These are phyloP conservation scores for Solanum appendiculatum DNA, from an alignment of 257 asterid species.

Conservation along the genomic window DNA sequence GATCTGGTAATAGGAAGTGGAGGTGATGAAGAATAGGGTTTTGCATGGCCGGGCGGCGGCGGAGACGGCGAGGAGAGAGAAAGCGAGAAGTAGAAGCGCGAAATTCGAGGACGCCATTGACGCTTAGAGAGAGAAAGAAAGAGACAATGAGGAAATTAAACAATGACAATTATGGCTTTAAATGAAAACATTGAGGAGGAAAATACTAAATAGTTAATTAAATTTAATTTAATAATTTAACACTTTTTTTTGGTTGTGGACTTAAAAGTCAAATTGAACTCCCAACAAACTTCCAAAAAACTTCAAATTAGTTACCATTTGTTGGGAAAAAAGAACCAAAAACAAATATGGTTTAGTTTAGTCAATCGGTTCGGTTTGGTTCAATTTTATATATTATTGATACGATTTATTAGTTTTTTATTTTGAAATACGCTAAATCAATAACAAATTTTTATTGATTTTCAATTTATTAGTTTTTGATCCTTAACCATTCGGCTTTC, in stretches of 20 bases:
- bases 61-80: neutral
- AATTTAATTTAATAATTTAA: neutral
- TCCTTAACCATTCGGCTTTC: neutral
- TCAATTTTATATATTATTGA: too few relatives aligned
- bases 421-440: neutral
- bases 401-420: too few relatives aligned
- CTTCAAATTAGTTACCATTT: neutral
- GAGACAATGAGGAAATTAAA: neutral
- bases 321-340: neutral
- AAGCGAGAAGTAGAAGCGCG: neutral
- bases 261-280: neutral
- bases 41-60: neutral
- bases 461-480: too few relatives aligned
- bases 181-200: neutral
- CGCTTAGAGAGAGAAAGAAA: neutral
- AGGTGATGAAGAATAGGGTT: neutral
- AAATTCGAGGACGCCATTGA: neutral
- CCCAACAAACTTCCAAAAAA: neutral
- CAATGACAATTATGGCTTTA: neutral
- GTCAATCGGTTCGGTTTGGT: too few relatives aligned
- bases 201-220: neutral
- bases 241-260: neutral
- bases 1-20: conserved; percentile 1
- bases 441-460: too few relatives aligned
- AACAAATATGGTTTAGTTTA: neutral